Evolutionary conservation across 805 yeast genomes (phyloP).

Genomic region (Pichia rugopelliculosa): DNA sequence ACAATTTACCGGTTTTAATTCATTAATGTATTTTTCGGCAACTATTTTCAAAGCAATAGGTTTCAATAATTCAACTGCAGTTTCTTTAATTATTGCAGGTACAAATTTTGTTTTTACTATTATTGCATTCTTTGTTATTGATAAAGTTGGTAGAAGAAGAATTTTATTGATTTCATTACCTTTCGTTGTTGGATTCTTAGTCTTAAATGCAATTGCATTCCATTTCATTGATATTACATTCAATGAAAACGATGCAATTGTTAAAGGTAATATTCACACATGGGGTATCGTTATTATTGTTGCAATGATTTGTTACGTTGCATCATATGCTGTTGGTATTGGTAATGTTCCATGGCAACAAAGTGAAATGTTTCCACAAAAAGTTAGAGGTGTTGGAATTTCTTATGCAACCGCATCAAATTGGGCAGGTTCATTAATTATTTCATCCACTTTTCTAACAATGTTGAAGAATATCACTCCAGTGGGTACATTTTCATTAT

Average conservation of each 20-base stretch:
- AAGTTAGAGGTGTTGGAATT: conserved; percentile 87
- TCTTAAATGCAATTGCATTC: conserved; percentile 84
- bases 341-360: conserved; percentile 99
- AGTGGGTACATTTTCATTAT: conserved; percentile 87
- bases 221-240: conserved; percentile 69
- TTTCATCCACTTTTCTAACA: conserved; percentile 87
- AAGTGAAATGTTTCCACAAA: conserved; percentile 88
- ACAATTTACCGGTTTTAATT: conserved; percentile 95
- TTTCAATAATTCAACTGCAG: conserved; percentile 84
- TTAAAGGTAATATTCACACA: conserved; percentile 46
- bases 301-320: conserved; percentile 81
- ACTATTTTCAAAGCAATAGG: conserved; percentile 91
- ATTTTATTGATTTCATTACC: conserved; percentile 78
- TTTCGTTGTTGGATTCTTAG: conserved; percentile 70
- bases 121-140: conserved; percentile 81
- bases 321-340: conserved; percentile 86
- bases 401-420: conserved; percentile 88
- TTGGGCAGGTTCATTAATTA: conserved; percentile 91
- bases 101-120: conserved; percentile 87
- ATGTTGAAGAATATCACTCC: conserved; percentile 93
- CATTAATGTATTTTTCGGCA: conserved; percentile 90
- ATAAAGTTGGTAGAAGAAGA: conserved; percentile 78
- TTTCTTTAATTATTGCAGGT: conserved; percentile 87
- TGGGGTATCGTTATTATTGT: conserved; percentile 88
- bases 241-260: conserved; percentile 37